A percentile compares a stretch with the other conserved stretches of the same genome.
These are phyloP conservation scores for Russula sp. DNA, from an alignment of 768 basidiomycete species.

Conservation along the genomic window DNA sequence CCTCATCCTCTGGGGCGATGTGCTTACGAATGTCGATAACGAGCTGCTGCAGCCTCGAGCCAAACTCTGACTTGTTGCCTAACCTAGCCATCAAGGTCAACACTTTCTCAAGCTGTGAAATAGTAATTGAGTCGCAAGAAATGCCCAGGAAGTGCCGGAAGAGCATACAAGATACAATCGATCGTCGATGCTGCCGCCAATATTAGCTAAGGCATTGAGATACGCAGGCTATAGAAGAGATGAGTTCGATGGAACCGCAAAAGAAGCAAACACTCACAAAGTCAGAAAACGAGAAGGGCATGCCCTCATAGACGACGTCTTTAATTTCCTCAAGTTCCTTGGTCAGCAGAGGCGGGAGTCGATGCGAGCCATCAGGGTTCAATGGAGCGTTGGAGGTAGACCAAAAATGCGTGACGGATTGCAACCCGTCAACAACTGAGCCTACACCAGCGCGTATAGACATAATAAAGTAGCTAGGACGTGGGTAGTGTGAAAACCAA, in stretches of 20 bases:
- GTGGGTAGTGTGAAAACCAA: background rate
- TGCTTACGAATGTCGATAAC: constrained; percentile 17
- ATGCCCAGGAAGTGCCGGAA: background rate
- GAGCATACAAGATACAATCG: constrained; percentile 15
- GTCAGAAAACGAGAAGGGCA: constrained; percentile 8
- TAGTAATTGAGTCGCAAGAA: background rate
- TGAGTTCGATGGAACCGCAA: background rate
- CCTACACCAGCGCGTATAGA: background rate
- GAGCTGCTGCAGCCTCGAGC: constrained; percentile 8
- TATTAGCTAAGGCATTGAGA: constrained; percentile 3
- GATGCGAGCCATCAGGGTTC: constrained; percentile 4
- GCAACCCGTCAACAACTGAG: background rate
- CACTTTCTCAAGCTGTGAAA: constrained; percentile 19
- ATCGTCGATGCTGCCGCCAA: constrained; percentile 16
- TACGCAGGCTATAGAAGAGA: constrained; percentile 10
- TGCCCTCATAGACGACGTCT: constrained; percentile 2
- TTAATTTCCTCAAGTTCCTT: constrained; percentile 5
- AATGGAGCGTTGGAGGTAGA: constrained; percentile 6
- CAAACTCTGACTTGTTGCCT: background rate
- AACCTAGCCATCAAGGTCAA: constrained; percentile 20
- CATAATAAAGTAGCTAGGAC: background rate
- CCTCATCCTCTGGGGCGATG: background rate
- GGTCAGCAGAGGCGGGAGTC: background rate
- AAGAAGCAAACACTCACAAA: constrained; percentile 7
- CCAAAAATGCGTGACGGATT: background rate